Conservation (phyloP, 208 protist species). For the Acanthamoeba castellanii region DNA sequence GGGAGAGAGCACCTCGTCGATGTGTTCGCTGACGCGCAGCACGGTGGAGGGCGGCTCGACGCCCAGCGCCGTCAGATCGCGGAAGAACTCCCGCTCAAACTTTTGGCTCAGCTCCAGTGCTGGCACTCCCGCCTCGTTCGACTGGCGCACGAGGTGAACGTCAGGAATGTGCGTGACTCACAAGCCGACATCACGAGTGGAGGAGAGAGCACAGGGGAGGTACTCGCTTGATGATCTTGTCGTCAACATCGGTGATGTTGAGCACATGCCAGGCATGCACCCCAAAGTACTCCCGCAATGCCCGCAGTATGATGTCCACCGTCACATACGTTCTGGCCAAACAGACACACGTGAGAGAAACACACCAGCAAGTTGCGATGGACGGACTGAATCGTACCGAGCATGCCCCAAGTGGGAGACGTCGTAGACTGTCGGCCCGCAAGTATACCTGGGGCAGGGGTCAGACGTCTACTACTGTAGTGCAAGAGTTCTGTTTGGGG, state of each 20-base stretch:
- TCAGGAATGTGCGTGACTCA: not conserved
- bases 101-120: not conserved
- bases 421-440: slow-evolving; percentile 98
- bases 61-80: slow-evolving; percentile 94
- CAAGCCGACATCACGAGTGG: no score
- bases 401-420: slow-evolving; percentile 98
- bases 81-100: slow-evolving; percentile 94
- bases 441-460: slow-evolving; percentile 95
- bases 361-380: not conserved
- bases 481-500: not conserved
- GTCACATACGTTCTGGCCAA: slow-evolving; percentile 94
- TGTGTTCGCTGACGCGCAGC: slow-evolving; percentile 96
- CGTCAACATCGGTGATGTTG: slow-evolving; percentile 99
- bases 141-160: not conserved
- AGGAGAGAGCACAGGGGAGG: not conserved
- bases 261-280: slow-evolving; percentile 95
- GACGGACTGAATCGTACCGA: not conserved
- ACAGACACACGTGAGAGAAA: not conserved
- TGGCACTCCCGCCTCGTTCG: not conserved
- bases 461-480: no score
- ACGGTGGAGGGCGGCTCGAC: not conserved
- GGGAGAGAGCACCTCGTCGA: slow-evolving; percentile 90
- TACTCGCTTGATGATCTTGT: slow-evolving; percentile 98
- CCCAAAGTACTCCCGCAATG: slow-evolving; percentile 97
- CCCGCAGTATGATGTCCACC: slow-evolving; percentile 98